Base-by-base conservation (phyloP, 2,329 filamentous ascomycete genomes). In the Colletotrichum tanaceti region DNA sequence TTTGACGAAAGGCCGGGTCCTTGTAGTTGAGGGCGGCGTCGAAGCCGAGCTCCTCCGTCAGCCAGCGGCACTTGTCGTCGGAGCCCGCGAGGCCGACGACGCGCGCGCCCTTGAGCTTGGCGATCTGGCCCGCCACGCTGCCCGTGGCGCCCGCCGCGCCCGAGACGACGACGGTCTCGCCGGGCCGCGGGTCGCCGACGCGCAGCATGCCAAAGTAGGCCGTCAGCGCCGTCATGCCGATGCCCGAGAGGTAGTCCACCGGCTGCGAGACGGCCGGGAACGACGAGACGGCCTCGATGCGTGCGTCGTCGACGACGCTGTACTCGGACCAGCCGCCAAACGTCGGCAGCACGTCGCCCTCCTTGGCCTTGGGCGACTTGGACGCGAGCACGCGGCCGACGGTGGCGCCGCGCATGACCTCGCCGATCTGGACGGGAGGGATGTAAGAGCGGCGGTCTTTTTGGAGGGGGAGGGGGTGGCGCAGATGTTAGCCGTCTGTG, bases 121-220 rank as follows among this genome's bases (percentile, higher is more conserved):
- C 91, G 72, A 94, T 93, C 79, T 95, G 92, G 0, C 91, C 91
- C 0, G 88, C 92, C 1, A 94, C 87, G 74, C 87, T 91, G 1
- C 92, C 92, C 0, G 92, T 94, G 0, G 92, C 92, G 2, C 92
- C 92, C 0, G 92, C 92, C 1, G 92, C 92, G 7, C 91, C 92
- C 10, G 89, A 91, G 0, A 95, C 90, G 9, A 94, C 91, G 1
- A 95, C 91, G 4, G 91, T 89, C 71, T 94, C 91, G 5, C 91
- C 91, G 2, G 85, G 78, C 77, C 90, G 88, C 47, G 91, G 87
- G 63, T 90, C 81, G 3, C 88, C 92, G 53, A 94, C 86, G 63
- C 91, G 86, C 38, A 87, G 78, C 76, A 94, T 87, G 22, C 92
- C 92, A 71, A 92, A 91, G 80, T 93, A 94, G 2, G 92, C 92